Evolutionary conservation across 768 basidiomycete species (phyloP).

Genomic region (Plicaturopsis crispa): DNA sequence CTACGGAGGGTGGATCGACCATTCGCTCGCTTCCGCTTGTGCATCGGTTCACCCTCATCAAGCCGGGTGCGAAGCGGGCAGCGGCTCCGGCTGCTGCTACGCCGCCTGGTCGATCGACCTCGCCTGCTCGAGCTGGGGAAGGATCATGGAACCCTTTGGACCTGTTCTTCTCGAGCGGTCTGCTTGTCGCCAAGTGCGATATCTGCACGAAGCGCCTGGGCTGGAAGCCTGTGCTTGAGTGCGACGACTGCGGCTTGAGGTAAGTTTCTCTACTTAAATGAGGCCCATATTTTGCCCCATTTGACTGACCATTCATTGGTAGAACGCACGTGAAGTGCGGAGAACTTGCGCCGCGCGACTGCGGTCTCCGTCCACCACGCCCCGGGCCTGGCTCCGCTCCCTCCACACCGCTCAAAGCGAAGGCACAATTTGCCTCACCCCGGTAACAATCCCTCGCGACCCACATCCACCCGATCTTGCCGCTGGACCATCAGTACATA

Average conservation of each 20-base stretch:
- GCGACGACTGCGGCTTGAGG: conserved; percentile 84
- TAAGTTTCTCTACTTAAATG: conserved; percentile 22
- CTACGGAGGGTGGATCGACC: conserved; percentile 75
- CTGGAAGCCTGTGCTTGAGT: conserved; percentile 79
- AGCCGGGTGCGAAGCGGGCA: conserved; percentile 59
- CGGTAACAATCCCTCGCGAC: too few species aligned
- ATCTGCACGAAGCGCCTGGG: conserved; percentile 77
- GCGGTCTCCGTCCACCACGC: conserved; percentile 61
- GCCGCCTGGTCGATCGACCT: conserved; percentile 17
- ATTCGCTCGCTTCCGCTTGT: conserved; percentile 50
- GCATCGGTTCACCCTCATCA: conserved; percentile 83
- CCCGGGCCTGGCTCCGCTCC: too few species aligned
- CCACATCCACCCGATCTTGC: too few species aligned
- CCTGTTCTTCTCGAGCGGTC: conserved; percentile 66
- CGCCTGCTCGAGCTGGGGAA: conserved; percentile 19
- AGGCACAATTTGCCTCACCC: too few species aligned
- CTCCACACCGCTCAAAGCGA: too few species aligned
- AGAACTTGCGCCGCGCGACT: conserved; percentile 73
- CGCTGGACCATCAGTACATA: too few species aligned
- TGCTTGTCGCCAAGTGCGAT: conserved; percentile 73
- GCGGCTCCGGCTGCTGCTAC: conserved; percentile 21
- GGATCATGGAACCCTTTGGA: conserved; percentile 71
- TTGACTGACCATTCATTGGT: conserved; percentile 10
- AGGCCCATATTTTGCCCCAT: conserved; percentile 3
- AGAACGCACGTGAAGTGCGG: conserved; percentile 88